A percentile compares a stretch with the other conserved stretches of the same genome.
Evolutionary conservation across 2,329 filamentous ascomycete species (phyloP).

Genomic region (Alternaria arbusti): DNA sequence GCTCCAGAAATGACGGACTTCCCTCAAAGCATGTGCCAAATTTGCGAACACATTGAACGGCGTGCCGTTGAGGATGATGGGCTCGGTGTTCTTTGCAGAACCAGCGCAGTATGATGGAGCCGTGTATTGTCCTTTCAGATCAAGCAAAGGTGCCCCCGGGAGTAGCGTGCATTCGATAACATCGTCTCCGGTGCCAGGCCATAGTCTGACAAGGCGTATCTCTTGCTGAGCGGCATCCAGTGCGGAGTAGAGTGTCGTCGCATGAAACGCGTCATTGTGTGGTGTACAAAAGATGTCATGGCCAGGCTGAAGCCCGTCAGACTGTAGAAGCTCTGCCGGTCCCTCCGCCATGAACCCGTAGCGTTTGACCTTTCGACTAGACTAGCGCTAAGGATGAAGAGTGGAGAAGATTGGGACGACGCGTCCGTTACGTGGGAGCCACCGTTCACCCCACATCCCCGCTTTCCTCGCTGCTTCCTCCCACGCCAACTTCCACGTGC

Average conservation of each 20-base stretch:
- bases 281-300: background rate
- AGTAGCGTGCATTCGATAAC: background rate
- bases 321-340: background rate
- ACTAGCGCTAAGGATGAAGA: background rate
- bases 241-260: background rate
- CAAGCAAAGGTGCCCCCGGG: background rate
- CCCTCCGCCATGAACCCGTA: background rate
- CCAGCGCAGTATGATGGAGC: background rate
- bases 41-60: background rate
- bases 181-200: background rate
- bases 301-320: background rate
- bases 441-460: conserved; percentile 15
- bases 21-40: background rate
- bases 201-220: background rate
- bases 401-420: background rate
- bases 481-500: conserved; percentile 19
- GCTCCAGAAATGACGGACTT: background rate
- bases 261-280: background rate
- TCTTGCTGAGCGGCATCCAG: background rate
- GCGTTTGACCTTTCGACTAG: background rate
- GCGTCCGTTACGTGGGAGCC: background rate
- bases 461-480: conserved; percentile 9
- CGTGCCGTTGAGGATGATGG: background rate
- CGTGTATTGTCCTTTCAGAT: background rate
- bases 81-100: background rate